phyloP scores from a whole-genome alignment of 192 early-diverging fungal genomes.

The Coemansia reversa region DNA sequence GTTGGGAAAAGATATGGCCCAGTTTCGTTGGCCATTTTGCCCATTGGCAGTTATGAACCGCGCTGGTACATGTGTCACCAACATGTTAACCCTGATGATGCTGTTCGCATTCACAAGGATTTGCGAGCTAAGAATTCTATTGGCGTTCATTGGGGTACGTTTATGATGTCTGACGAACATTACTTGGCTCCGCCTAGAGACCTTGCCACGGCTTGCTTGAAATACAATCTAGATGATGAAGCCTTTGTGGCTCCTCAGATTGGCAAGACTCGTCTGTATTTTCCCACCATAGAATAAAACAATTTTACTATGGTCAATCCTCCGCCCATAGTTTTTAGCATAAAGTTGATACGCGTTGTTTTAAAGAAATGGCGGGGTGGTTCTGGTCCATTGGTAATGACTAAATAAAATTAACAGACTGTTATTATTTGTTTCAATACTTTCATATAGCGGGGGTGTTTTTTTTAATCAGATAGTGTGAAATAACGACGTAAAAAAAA shows the following conservation, averaged over 20 bases:
- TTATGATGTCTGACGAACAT: constrained; percentile 74
- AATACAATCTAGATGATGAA: constrained; percentile 16
- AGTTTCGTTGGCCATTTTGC: constrained; percentile 72
- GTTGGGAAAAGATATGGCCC: constrained; percentile 71
- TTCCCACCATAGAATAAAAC: too few species aligned
- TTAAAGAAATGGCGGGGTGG: too few species aligned
- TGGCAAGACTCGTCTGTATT: constrained; percentile 36
- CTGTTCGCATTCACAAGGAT: constrained; percentile 78
- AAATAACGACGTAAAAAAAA: too few species aligned
- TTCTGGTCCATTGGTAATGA: too few species aligned
- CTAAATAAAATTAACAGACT: too few species aligned
- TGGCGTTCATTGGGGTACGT: constrained; percentile 90
- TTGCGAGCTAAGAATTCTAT: constrained; percentile 62
- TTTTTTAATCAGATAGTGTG: too few species aligned
- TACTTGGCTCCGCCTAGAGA: constrained; percentile 67
- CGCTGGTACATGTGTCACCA: constrained; percentile 73
- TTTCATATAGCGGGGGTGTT: too few species aligned
- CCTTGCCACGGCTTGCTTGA: constrained; percentile 53
- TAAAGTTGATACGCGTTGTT: too few species aligned
- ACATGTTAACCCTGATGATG: constrained; percentile 78
- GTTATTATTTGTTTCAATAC: too few species aligned
- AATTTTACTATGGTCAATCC: too few species aligned
- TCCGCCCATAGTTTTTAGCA: too few species aligned
- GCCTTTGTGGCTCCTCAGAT: constrained; percentile 44
- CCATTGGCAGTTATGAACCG: constrained; percentile 85